Evolutionary conservation across 2,329 filamentous ascomycete species (phyloP), one percentile per base, ranked within the genome.

Genomic region (Penicillium oxalicum): DNA sequence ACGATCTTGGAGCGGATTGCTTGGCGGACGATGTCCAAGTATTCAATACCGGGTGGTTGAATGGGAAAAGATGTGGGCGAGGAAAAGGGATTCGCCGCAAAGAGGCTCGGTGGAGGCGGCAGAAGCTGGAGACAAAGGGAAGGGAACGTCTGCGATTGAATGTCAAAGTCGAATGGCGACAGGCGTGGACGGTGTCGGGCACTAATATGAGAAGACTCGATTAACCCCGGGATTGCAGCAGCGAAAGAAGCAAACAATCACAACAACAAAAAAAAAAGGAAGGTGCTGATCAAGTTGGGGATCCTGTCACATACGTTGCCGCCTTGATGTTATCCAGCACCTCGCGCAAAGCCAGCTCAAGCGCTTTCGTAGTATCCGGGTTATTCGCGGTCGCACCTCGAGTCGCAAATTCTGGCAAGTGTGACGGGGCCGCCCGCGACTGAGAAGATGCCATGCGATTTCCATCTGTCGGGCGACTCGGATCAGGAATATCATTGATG

Each of bases 301-400:
- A 32, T 32, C 29, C 11, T n/a, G 12, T 4, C 5, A 70, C 82
- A 60, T 77, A 91, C 88, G 85, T 89, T 55, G 91, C 90, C 54
- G 90, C 88, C 64, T 87, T 83, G 66, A 91, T 80, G 51, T 87
- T 91, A 61, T 85, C 83, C 47, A 95, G 71, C 39, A 96, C 75
- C 71, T 96, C 91, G 53, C 87, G 77, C 58, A 96, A 70, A 5
- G 91, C 90, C 64, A 96, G 72, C 70, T 95, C 89, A 24, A 91
- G 83, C 4, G 91, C 91, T 55, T 82, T 81, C 18, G 86, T 85
- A n/a, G 82, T 89, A 64, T 96, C 91, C 58, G 87, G 85, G 60
- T 90, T 87, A 40, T 68, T 82, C 78, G 64, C 83, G 77, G 49
- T 63, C 77, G 82, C 61, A 77, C 76, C 59, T 85, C 87, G 53